These are phyloP conservation scores for Solanum ossicruentum DNA, from an alignment of 257 asterid genomes.

Conservation along the genomic window DNA sequence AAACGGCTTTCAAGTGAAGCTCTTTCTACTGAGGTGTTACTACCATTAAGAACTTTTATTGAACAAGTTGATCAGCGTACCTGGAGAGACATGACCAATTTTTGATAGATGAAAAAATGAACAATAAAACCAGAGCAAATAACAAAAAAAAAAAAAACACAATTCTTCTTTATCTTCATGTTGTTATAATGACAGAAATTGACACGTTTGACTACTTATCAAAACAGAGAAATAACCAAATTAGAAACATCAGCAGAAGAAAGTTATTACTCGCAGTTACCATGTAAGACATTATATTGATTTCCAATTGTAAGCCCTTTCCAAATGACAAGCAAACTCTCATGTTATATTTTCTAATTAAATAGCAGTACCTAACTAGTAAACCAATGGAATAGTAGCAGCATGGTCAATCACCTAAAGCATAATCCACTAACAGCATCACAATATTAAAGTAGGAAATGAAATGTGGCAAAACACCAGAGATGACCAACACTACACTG, in stretches of 20 bases:
- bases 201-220: neutral
- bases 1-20: conserved; percentile 69
- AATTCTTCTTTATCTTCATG: neutral
- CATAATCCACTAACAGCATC: neutral
- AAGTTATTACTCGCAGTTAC: neutral
- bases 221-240: neutral
- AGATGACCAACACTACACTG: neutral
- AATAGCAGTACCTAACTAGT: neutral
- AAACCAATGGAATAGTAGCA: neutral
- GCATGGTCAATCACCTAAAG: neutral
- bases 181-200: neutral
- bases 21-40: conserved; percentile 60
- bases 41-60: conserved; percentile 67
- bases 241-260: neutral
- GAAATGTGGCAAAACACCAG: neutral
- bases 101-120: neutral
- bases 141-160: neutral
- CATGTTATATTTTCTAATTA: neutral
- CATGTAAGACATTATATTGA: neutral
- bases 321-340: neutral
- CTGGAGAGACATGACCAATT: conserved; percentile 17
- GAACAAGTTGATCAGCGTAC: conserved; percentile 79
- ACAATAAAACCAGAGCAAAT: neutral
- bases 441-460: neutral
- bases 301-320: neutral